Percentiles rank a stretch among this genome's conserved stretches.
Conservation (phyloP, 257 asterid genomes). For the Penstemon davidsonii region DNA sequence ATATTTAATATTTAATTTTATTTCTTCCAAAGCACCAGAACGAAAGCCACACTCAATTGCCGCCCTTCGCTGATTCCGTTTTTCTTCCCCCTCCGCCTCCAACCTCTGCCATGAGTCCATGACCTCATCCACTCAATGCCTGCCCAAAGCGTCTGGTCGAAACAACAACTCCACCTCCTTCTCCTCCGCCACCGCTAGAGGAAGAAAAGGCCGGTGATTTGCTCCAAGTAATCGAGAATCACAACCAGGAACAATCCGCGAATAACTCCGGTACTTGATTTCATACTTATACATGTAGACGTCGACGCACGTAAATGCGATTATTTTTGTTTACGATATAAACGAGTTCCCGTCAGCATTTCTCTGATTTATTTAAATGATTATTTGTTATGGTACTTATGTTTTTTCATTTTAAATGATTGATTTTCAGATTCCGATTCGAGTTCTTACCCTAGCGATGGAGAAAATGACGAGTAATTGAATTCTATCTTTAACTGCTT, state of each 20-base stretch:
- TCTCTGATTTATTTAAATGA: slow-evolving; percentile 34
- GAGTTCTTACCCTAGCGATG: slow-evolving; percentile 19
- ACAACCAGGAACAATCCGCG: slow-evolving; percentile 43
- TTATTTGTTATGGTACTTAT: no score
- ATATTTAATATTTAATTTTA: no score
- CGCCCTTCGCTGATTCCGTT: slow-evolving; percentile 41
- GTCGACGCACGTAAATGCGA: no score
- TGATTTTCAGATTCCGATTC: no score
- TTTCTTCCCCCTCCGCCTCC: slow-evolving; percentile 43
- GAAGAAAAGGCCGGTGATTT: slow-evolving; percentile 56
- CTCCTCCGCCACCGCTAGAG: slow-evolving; percentile 41
- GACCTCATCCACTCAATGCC: slow-evolving; percentile 63
- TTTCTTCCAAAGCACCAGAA: no score
- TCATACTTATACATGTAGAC: slow-evolving; percentile 28
- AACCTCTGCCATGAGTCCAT: slow-evolving; percentile 40
- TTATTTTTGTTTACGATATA: slow-evolving; percentile 31
- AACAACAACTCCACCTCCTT: slow-evolving; percentile 49
- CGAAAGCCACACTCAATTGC: no score
- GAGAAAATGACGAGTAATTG: slow-evolving; percentile 69
- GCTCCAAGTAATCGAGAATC: slow-evolving; percentile 48
- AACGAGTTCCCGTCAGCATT: slow-evolving; percentile 25
- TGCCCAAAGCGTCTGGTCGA: slow-evolving; percentile 64
- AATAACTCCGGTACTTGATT: slow-evolving; percentile 3
- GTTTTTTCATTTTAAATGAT: no score
- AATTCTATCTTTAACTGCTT: slow-evolving; percentile 25